Conservation (phyloP, 495 filamentous ascomycete species). For the Aspergillus nanangensis region DNA sequence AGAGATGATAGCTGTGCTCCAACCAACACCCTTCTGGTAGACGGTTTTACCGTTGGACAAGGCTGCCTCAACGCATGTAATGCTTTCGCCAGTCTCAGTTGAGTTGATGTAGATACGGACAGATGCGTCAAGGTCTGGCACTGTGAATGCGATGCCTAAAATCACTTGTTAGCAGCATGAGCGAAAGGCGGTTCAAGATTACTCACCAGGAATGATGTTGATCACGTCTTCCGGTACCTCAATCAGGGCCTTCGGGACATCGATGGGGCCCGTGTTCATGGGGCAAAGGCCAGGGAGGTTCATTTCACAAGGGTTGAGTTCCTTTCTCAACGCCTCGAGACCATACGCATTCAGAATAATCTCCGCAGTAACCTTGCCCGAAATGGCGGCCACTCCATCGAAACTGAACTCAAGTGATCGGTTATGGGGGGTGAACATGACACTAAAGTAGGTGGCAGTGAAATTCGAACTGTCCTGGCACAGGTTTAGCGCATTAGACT, state of each 20-base stretch:
- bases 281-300: conserved; percentile 79
- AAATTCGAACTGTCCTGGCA: conserved; percentile 78
- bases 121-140: conserved; percentile 86
- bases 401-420: conserved; percentile 68
- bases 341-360: conserved; percentile 79
- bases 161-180: conserved; percentile 4
- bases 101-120: conserved; percentile 75
- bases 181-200: background rate
- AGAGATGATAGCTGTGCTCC: conserved; percentile 82
- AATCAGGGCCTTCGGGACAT: conserved; percentile 63
- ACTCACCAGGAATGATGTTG: conserved; percentile 62
- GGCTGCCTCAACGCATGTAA: conserved; percentile 85
- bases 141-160: conserved; percentile 70
- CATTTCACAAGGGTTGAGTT: conserved; percentile 71
- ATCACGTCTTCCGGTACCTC: conserved; percentile 52
- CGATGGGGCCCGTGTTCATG: conserved; percentile 83
- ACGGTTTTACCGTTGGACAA: conserved; percentile 94
- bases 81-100: conserved; percentile 51
- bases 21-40: conserved; percentile 81
- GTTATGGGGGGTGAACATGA: conserved; percentile 74
- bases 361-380: conserved; percentile 78
- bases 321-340: conserved; percentile 57
- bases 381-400: conserved; percentile 77
- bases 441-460: conserved; percentile 77
- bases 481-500: conserved; percentile 71